These are phyloP conservation scores for Cytospora piceicola DNA, from an alignment of 2,329 filamentous ascomycete genomes.

Conservation along the genomic window DNA sequence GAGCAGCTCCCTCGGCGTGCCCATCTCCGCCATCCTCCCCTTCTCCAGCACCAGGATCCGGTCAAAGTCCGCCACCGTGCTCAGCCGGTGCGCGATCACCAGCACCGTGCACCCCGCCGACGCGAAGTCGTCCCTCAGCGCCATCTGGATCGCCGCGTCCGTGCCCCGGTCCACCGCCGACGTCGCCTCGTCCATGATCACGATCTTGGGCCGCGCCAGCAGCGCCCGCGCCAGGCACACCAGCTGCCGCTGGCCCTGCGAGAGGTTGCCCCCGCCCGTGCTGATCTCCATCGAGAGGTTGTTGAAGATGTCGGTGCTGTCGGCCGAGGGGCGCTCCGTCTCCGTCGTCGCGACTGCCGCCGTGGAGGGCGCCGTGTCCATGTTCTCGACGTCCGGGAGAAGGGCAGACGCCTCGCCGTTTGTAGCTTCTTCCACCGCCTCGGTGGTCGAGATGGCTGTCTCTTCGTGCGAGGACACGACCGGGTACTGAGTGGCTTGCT, in stretches of 20 bases:
- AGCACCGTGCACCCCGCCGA: conserved; percentile 59
- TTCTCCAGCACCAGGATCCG: conserved; percentile 53
- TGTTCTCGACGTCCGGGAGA: conserved; percentile 7
- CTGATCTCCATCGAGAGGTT: conserved; percentile 40
- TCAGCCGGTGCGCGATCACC: conserved; percentile 45
- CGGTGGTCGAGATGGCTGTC: conserved; percentile 29
- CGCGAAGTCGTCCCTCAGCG: conserved; percentile 53
- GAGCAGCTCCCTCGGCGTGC: conserved; percentile 45
- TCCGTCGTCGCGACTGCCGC: conserved; percentile 21
- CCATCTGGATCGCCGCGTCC: conserved; percentile 59
- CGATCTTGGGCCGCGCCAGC: conserved; percentile 45
- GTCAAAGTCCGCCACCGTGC: conserved; percentile 57
- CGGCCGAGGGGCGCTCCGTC: conserved; percentile 2
- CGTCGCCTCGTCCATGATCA: conserved; percentile 49
- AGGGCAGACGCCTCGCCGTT: conserved; percentile 11
- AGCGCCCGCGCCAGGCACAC: conserved; percentile 53
- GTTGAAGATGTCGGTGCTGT: conserved; percentile 38
- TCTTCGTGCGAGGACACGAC: conserved; percentile 31
- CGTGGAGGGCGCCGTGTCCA: conserved; percentile 14
- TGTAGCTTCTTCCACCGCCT: conserved; percentile 19
- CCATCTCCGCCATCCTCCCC: conserved; percentile 51
- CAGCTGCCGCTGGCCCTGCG: conserved; percentile 54
- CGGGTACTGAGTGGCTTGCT: conserved; percentile 38
- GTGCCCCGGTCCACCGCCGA: conserved; percentile 60
- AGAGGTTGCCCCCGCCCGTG: conserved; percentile 43